These are phyloP conservation scores for Eutrema yunnanense DNA, from an alignment of 345 rosid species.

Conservation along the genomic window DNA sequence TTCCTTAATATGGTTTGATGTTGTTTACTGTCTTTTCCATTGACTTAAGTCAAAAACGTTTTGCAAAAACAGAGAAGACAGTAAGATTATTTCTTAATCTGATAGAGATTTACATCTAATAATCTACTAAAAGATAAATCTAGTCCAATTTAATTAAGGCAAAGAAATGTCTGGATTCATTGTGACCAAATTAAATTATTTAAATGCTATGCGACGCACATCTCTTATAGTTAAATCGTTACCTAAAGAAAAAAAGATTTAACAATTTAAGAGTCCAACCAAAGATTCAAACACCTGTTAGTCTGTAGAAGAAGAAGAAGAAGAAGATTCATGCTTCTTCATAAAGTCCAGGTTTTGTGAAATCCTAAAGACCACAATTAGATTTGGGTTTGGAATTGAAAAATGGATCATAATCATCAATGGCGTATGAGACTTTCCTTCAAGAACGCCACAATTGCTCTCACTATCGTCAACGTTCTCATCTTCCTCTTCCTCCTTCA, in stretches of 20 bases:
- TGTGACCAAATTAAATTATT: neutral
- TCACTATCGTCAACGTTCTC: slow-evolving; percentile 52
- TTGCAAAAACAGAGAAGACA: neutral
- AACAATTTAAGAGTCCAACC: neutral
- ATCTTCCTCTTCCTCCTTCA: slow-evolving; percentile 56
- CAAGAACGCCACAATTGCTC: slow-evolving; percentile 66
- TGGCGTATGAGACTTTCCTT: slow-evolving; percentile 66
- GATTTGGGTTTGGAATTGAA: neutral
- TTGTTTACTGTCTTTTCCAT: neutral
- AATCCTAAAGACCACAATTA: neutral
- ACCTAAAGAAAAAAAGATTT: neutral
- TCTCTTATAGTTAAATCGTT: neutral
- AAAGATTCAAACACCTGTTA: neutral
- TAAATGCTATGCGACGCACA: neutral
- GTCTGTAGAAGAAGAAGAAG: neutral
- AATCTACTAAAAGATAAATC: neutral
- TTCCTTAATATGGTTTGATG: neutral
- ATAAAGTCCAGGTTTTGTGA: neutral
- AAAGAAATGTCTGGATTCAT: slow-evolving; percentile 5
- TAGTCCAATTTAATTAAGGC: neutral
- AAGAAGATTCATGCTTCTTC: neutral
- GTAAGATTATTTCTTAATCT: neutral
- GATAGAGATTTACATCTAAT: neutral
- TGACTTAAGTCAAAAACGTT: neutral
- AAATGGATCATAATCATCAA: slow-evolving; percentile 24